Evolutionary conservation across 2,329 filamentous ascomycete genomes (phyloP), one percentile per base, ranked within the genome.

Genomic region (Aphanoascus verrucosus): DNA sequence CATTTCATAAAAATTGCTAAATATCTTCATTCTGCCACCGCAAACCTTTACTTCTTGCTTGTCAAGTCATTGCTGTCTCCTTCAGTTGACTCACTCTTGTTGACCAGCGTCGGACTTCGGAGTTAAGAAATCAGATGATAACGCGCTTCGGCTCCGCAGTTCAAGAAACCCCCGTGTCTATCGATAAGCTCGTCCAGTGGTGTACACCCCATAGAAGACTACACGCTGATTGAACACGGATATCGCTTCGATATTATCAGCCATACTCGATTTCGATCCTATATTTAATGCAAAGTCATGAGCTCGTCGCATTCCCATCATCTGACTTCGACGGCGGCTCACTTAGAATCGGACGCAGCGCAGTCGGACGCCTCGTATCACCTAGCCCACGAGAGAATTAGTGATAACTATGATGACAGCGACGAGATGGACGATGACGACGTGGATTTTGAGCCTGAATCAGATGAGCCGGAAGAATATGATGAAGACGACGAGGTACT

Each of bases 391-490:
- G 69, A 70, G 63, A 66, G 17, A 59, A 59, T 54, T 66, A 69
- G 44, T 12, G 60, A 63, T 54, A 59, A 59, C 45, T 65, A 71
- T 57, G 67, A 69, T 55, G 61, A 63, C 47, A 46, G 58, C 43
- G 55, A 62, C 19, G 62, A 60, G 35, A 62, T 61, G 12, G 61
- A 61, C 9, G 71, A 74, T 67, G 74, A 78, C 67, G 74, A 77
- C 64, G 75, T 76, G 70, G 74, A 77, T 57, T 75, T 72, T 65
- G 67, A 75, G 60, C 67, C 71, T 28, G 48, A 43, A 43, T 42
- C 38, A 15, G 15, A 42, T 1, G n/a, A 15, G 2, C 32, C 37
- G 20, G 40, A 50, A 3, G 35, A 32, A 32, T 20, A 35, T 11
- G 35, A 41, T 35, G 37, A n/a, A 12, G 65, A 68, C 23, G 64